These are phyloP conservation scores for Teunomyces lycoperdinae DNA, from an alignment of 805 yeast genomes.

Conservation along the genomic window DNA sequence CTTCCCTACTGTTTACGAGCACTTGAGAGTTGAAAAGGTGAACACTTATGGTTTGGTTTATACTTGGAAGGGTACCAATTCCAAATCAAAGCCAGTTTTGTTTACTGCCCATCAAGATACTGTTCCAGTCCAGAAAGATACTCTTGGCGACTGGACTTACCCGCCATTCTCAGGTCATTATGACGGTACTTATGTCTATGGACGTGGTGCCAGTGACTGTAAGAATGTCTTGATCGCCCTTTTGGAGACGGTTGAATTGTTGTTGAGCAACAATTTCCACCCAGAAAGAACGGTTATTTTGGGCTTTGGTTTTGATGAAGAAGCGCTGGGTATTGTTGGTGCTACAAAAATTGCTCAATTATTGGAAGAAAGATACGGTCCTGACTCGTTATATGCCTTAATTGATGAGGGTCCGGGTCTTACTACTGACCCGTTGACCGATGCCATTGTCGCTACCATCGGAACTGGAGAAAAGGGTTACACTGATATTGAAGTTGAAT, in stretches of 20 bases:
- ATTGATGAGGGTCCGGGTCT: constrained; percentile 66
- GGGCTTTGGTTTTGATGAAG: constrained; percentile 81
- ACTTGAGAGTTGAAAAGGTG: constrained; percentile 51
- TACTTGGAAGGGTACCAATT: constrained; percentile 57
- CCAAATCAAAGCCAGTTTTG: constrained; percentile 62
- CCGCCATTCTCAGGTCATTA: constrained; percentile 60
- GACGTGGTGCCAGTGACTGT: constrained; percentile 77
- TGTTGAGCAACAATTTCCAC: constrained; percentile 46
- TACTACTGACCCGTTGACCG: constrained; percentile 32
- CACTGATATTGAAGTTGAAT: constrained; percentile 44
- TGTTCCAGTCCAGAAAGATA: constrained; percentile 67
- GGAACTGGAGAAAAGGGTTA: constrained; percentile 48
- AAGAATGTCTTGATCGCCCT: constrained; percentile 66
- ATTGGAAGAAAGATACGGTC: constrained; percentile 56
- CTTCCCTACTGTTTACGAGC: constrained; percentile 52
- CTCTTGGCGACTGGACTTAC: constrained; percentile 57
- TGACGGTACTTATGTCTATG: constrained; percentile 67
- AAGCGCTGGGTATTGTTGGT: constrained; percentile 60
- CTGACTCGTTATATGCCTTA: constrained; percentile 55
- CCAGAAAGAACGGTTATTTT: constrained; percentile 65
- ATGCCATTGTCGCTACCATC: constrained; percentile 53
- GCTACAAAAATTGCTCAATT: constrained; percentile 51
- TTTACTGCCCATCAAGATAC: constrained; percentile 79
- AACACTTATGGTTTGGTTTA: constrained; percentile 62
- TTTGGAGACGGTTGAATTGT: constrained; percentile 56